Percentiles rank a stretch among this genome's conserved stretches.
Conservation (phyloP, 345 rosid species). For the Noccaea caerulescens region DNA sequence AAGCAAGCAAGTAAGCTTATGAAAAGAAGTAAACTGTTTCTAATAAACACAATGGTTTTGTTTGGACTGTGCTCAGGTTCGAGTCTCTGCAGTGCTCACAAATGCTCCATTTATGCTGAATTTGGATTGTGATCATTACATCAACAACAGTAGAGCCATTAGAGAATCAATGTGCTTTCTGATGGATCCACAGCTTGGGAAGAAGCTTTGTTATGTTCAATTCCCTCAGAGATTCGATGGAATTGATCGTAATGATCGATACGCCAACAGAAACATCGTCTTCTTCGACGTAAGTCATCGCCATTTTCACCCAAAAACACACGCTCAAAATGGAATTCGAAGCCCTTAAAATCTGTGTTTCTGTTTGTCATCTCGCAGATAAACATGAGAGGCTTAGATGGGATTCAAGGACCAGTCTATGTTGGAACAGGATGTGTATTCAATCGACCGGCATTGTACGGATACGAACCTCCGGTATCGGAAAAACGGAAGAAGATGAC, state of each 20-base stretch:
- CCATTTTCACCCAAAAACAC: not conserved
- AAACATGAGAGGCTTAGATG: conserved; percentile 92
- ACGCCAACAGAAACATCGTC: conserved; percentile 89
- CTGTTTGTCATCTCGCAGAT: conserved; percentile 49
- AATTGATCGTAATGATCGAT: conserved; percentile 90
- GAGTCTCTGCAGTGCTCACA: conserved; percentile 95
- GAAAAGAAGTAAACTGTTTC: not conserved
- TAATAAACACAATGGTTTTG: not conserved
- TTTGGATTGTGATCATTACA: conserved; percentile 93
- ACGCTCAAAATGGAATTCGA: not conserved
- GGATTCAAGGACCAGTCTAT: conserved; percentile 94
- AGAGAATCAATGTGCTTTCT: conserved; percentile 98
- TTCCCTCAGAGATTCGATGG: conserved; percentile 98
- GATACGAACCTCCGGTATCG: conserved; percentile 90
- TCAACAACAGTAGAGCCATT: conserved; percentile 86
- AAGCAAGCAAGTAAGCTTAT: not conserved
- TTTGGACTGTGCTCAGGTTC: conserved; percentile 55
- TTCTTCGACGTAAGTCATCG: conserved; percentile 82
- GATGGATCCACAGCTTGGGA: conserved; percentile 97
- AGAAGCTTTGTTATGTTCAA: conserved; percentile 94
- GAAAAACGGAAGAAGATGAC: conserved; percentile 93
- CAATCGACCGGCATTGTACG: conserved; percentile 90
- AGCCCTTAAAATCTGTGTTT: not conserved
- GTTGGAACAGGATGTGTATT: conserved; percentile 98
- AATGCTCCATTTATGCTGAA: conserved; percentile 94